phyloP scores from a whole-genome alignment of 768 basidiomycete species.

The Russula foetens region DNA sequence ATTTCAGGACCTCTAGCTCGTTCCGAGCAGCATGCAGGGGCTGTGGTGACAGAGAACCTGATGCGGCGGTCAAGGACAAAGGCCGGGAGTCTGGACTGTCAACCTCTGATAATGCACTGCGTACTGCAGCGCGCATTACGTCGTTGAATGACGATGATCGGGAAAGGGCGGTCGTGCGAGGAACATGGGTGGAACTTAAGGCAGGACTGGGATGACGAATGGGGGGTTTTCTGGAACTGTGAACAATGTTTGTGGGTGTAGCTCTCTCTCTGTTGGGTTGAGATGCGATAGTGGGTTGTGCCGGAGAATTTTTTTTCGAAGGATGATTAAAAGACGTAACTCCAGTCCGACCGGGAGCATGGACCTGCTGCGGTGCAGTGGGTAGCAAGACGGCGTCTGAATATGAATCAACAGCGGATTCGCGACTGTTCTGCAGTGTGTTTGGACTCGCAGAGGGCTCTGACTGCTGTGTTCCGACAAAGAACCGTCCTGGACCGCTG shows the following conservation, averaged over 20 bases:
- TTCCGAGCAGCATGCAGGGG: neutral
- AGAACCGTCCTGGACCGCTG: slow-evolving; percentile 10
- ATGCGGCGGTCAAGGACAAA: neutral
- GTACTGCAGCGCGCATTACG: slow-evolving; percentile 6
- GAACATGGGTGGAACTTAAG: neutral
- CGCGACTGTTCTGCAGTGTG: neutral
- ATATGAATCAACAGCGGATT: neutral
- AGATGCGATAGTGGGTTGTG: neutral
- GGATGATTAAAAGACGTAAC: neutral
- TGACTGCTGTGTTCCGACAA: slow-evolving; percentile 5
- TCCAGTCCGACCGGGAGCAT: neutral
- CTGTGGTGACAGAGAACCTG: neutral
- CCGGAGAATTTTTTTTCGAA: neutral
- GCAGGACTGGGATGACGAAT: neutral
- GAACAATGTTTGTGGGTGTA: neutral
- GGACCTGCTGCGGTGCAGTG: neutral
- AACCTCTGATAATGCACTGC: neutral
- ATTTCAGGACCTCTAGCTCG: slow-evolving; percentile 1
- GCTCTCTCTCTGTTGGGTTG: neutral
- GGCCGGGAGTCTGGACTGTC: neutral
- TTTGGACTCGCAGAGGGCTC: slow-evolving; percentile 3
- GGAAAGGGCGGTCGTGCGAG: neutral
- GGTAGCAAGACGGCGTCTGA: neutral
- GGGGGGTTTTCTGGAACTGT: neutral
- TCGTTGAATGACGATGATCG: slow-evolving; percentile 9